Base-by-base conservation (phyloP, 305 asterid species). In the Plantago rigida region DNA sequence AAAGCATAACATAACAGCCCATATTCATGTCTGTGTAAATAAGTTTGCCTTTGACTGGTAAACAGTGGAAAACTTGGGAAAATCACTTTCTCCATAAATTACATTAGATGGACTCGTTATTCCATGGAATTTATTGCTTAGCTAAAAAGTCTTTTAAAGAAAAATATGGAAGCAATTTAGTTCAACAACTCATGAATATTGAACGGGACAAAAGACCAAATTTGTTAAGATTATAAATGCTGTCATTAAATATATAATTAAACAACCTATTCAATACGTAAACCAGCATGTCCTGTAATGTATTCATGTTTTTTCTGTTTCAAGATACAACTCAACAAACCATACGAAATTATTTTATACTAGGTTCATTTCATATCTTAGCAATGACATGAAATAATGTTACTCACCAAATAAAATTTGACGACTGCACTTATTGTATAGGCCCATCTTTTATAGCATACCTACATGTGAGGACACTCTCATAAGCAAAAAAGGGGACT, bases 261-360 rank as follows among this genome's bases (percentile, higher is more conserved):
- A 58, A 58, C 12, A 4, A 57, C 62, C 17, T 57, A 57, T 1
- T 57, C 62, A 39, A 57, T 17, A 6, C 34, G 9, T 51, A 58
- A 13, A 48, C 12, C 36, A 58, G 47, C 29, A 58, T 41, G 51
- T 58, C 11, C 36, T 58, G 63, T 58, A 51, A 58, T 19, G 31
- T 58, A 58, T 19, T 58, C 63, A 64, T 75, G 65, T 55, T 55
- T 69, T 72, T 65, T 48, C 73, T 63, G 69, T 58, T 79, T 68
- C 63, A 53, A 47, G 41, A 63, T 51, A 63, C 59, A 66, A 14
- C 70, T 76, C 49, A 36, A 19, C 29, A 58, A 58, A 58, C 39
- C 15, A 58, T 39, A 28, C 36, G 12, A 28, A 28, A 53, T 26
- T 53, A 53, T 28, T 53, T 13, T 9, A 53, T 36, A 53, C 8